Conservation (phyloP, 371 early-diverging fungal genomes). For the Circinella umbellata region DNA sequence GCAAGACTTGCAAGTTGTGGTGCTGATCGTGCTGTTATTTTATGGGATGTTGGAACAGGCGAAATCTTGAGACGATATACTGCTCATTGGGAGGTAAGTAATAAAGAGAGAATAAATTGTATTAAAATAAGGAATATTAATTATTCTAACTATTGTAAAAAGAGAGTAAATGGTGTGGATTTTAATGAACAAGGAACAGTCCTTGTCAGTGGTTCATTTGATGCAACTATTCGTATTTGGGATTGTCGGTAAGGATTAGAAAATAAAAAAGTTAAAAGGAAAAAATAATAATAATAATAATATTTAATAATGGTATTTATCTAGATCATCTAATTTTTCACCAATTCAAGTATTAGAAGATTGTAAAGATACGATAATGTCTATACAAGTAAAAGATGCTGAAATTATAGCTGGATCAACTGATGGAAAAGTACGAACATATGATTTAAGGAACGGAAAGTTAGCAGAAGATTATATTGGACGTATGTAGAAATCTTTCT, state of each 20-base stretch:
- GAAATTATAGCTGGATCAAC: conserved; percentile 85
- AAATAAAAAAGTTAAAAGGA: too few species aligned
- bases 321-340: conserved; percentile 64
- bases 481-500: conserved; percentile 59
- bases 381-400: conserved; percentile 68
- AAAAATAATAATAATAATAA: too few species aligned
- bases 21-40: conserved; percentile 77
- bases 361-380: conserved; percentile 86
- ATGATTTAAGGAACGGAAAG: conserved; percentile 84
- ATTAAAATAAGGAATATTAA: neutral
- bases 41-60: conserved; percentile 89
- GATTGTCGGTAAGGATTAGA: conserved; percentile 66
- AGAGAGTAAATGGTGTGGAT: conserved; percentile 83
- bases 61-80: conserved; percentile 72
- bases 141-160: neutral
- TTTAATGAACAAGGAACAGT: conserved; percentile 84
- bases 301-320: too few species aligned
- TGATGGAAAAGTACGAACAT: conserved; percentile 83
- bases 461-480: conserved; percentile 75
- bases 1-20: conserved; percentile 83
- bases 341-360: conserved; percentile 91
- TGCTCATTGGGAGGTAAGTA: conserved; percentile 78
- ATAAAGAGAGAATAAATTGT: neutral
- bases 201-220: conserved; percentile 86
- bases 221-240: conserved; percentile 90